Evolutionary conservation across 1,284 basidiomycete genomes (phyloP), one percentile per base, ranked within the genome.

Genomic region (Xerocomus cyaneibrunnescens): DNA sequence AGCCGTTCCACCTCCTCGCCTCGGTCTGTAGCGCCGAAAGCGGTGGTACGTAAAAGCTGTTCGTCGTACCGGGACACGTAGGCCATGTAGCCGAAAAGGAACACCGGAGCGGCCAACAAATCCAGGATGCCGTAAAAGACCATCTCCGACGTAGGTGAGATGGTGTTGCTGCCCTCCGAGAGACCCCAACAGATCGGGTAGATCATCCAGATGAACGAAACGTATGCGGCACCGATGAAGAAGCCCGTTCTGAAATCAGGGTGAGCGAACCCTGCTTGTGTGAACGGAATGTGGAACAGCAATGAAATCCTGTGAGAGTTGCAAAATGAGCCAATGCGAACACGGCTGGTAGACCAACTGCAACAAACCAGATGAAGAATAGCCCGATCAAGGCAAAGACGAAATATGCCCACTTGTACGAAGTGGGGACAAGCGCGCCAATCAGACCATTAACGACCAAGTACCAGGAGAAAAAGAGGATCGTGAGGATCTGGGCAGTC

Each of bases 41-140:
- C 53, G 1, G 64, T 58, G 5, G n/a, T 3, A 1, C 21, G 61
- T 66, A 38, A 71, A 64, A 7, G 58, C 34, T 40, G 50, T 35
- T 64, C 63, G 51, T 69, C 65, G 43, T 73, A 58, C 16, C 19
- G 49, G n/a, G 61, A 50, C 36, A 76, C 42, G 9, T 56, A 54
- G 23, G 44, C 66, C 36, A 75, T 58, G 58, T 68, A 71, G 45
- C 58, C 48, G 49, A 71, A 48, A 21, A 75, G 60, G 64, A 77
- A 80, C 50, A 78, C 64, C 5, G 79, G 79, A 53, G 77, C 82
- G 52, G 78, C 73, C 56, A 84, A 51, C 14, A 85, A 48, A 59
- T 85, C 83, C 50, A 86, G 73, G 52, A 83, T 69, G 52, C 81
- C 83, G 66, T 84, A 85, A 69, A 80, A 84, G 52, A 79, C 67